Base-by-base conservation (phyloP, 805 yeast species). In the Priceomyces haplophilus region DNA sequence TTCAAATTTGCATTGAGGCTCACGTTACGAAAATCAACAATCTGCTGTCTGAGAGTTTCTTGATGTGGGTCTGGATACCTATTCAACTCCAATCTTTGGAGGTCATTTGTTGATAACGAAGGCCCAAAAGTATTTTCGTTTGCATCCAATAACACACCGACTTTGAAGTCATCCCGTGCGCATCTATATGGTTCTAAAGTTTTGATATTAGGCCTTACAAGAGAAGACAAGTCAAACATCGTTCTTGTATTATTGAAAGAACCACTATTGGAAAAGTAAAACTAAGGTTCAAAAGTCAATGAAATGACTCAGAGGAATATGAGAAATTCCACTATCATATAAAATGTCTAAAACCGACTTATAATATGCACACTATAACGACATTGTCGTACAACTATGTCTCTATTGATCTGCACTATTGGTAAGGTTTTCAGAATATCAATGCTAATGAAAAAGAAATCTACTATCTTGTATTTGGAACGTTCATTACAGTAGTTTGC, bases 11-110 rank as follows among this genome's bases (percentile, higher is more conserved):
- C 39, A 44, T 57, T 65, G 0, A 75, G 72, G 45, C 74, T 77
- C 1, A 58, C 48, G 59, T 88, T 89, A 49, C 99, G 76, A 58
- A 84, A 84, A 31, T 79, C 70, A 38, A 86, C 79, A 38, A 91
- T 72, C 49, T 81, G 81, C 48, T 76, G 67, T 59, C 93, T 93
- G 54, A 93, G 74, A 25, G 74, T 83, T 5, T 77, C 45, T 58
- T 91, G 98, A 65, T 93, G 97, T 7, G 99, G 99, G 56, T 93
- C 99, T 13, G 99, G 99, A 61, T 93, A 93, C 56, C 99, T 76
- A 69, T 93, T 83, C 53, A 93, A 78, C 38, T 82, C 83, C 49
- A 80, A 66, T 1, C 51, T 44, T 11, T 60, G 45, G 47, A 85
- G 91, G 1, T 62, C 64, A 1, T 52, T 50, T 3, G 73, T 62